Evolutionary conservation across 768 basidiomycete genomes (phyloP), one percentile per base, ranked within the genome.

Genomic region (Calvatia gigantea): DNA sequence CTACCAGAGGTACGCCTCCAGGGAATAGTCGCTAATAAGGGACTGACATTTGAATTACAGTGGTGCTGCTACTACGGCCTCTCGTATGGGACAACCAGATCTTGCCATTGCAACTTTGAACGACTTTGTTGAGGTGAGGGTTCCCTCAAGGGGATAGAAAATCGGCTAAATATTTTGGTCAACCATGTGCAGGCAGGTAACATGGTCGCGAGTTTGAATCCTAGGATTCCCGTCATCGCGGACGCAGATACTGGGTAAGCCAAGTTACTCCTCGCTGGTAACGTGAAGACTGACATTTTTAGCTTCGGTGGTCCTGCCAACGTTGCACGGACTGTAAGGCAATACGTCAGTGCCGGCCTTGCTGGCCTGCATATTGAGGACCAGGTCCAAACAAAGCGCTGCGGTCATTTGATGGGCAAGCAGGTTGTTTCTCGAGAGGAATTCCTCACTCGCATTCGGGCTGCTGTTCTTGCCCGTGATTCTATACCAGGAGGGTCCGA

Each of bases 1-100:
- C 55, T 91, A 90, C 67, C 88, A 89, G 70, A 88, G 83, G 83
- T 84, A 25, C 17, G 64, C 60, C 12, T 41, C 25, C 27, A 9
- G n/a, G 39, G 17, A 11, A 42, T 51, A 21, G 25, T 43, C 4
- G 17, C 29, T 15, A 2, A 33, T 19, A 31, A 21, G 38, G 25
- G 1, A 23, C 25, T 43, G 19, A 38, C 1, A 28, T n/a, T 27
- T 14, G 8, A 15, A 23, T 28, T 28, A 44, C 46, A 83, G 85
- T 61, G 88, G 88, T 48, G 87, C 88, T 49, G 86, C 87, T n/a
- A 90, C 88, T 1, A 89, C 87, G 6, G 88, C 88, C 38, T 89
- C 88, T 1, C 80, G 87, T 19, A 74, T 89, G 32, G 87, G 87
- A 21, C 83, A 84, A 64, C 87, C 87, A n/a, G 87, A 89, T 65